phyloP scores from a whole-genome alignment of 2,329 filamentous ascomycete genomes.

The Phaeosphaeriaceae sp. region DNA sequence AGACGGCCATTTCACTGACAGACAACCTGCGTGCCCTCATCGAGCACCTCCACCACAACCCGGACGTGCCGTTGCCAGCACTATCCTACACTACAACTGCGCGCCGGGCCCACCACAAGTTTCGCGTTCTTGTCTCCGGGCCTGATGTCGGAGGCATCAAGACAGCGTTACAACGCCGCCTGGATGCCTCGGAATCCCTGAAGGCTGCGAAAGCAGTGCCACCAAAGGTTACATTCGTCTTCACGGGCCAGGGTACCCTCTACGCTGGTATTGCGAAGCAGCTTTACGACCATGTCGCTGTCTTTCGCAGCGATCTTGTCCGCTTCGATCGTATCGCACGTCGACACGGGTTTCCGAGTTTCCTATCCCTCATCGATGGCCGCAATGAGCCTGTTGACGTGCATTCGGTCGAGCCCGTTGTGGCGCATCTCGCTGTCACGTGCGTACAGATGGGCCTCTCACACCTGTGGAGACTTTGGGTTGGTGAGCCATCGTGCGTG shows the following conservation, averaged over 20 bases:
- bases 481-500: conserved; percentile 19
- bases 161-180: conserved; percentile 1
- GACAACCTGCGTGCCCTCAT: conserved; percentile 15
- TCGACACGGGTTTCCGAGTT: conserved; percentile 38
- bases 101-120: conserved; percentile 22
- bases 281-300: conserved; percentile 17
- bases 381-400: background rate
- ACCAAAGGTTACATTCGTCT: conserved; percentile 45
- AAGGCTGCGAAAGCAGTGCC: background rate
- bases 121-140: conserved; percentile 8
- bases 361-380: conserved; percentile 17
- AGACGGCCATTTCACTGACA: conserved; percentile 13
- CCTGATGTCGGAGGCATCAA: conserved; percentile 1
- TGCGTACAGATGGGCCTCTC: conserved; percentile 48
- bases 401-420: background rate
- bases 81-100: conserved; percentile 30
- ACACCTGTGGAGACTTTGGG: conserved; percentile 16
- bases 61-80: conserved; percentile 4
- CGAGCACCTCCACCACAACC: conserved; percentile 10
- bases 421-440: conserved; percentile 50
- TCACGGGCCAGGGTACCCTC: conserved; percentile 48
- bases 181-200: background rate
- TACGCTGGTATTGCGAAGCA: conserved; percentile 17
- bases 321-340: conserved; percentile 36
- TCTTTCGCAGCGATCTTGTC: conserved; percentile 38